These are phyloP conservation scores for Monosporozyma siamensis DNA, from an alignment of 805 yeast genomes.

Conservation along the genomic window DNA sequence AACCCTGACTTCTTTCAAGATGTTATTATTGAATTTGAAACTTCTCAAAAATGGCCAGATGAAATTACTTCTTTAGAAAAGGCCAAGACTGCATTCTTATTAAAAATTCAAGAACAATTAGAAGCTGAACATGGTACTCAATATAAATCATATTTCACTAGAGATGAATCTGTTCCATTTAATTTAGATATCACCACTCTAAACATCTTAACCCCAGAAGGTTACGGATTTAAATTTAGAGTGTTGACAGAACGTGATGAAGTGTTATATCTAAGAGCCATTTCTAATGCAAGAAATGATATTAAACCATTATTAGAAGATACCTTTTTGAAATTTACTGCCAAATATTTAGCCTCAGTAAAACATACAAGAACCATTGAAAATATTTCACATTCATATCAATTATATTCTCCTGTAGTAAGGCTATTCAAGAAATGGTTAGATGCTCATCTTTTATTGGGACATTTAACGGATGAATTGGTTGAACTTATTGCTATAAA, in stretches of 20 bases:
- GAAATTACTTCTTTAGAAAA: slow-evolving; percentile 77
- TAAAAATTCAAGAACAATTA: slow-evolving; percentile 50
- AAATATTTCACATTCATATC: slow-evolving; percentile 60
- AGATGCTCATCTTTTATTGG: slow-evolving; percentile 64
- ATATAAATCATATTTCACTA: slow-evolving; percentile 51
- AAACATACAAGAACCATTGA: slow-evolving; percentile 77
- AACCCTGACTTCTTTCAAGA: slow-evolving; percentile 76
- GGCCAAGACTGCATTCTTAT: slow-evolving; percentile 80
- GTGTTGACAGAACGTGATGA: slow-evolving; percentile 82
- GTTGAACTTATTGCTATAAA: slow-evolving; percentile 75
- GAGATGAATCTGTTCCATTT: slow-evolving; percentile 61
- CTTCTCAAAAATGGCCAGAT: slow-evolving; percentile 93
- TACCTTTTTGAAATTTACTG: slow-evolving; percentile 52
- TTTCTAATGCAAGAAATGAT: slow-evolving; percentile 53
- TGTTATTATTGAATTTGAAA: slow-evolving; percentile 76
- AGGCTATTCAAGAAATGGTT: slow-evolving; percentile 86
- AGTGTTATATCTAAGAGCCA: slow-evolving; percentile 59
- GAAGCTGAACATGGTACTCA: slow-evolving; percentile 39
- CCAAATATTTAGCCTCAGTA: slow-evolving; percentile 54
- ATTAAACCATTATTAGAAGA: slow-evolving; percentile 49
- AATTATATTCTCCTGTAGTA: slow-evolving; percentile 67
- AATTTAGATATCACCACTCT: slow-evolving; percentile 49
- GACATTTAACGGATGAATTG: slow-evolving; percentile 68
- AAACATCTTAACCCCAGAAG: slow-evolving; percentile 74
- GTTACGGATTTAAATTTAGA: slow-evolving; percentile 74